These are phyloP conservation scores for Candida pseudoviswanathii DNA, from an alignment of 1,139 yeast genomes.

Conservation along the genomic window DNA sequence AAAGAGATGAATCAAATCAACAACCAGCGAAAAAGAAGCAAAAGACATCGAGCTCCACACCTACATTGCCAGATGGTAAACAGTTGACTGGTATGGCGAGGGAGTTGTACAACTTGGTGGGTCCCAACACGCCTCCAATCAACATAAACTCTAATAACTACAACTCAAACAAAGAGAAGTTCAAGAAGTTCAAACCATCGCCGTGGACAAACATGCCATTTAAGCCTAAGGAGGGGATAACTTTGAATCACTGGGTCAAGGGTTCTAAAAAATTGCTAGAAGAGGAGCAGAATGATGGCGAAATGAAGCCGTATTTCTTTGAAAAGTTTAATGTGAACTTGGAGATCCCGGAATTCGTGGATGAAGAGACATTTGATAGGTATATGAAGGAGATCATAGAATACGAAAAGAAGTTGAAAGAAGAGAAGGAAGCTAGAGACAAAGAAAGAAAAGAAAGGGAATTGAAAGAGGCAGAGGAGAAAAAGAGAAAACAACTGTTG, in stretches of 20 bases:
- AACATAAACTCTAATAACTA: constrained; percentile 51
- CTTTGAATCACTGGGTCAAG: constrained; percentile 85
- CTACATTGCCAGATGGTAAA: constrained; percentile 33
- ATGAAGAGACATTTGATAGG: constrained; percentile 61
- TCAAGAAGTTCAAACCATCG: constrained; percentile 68
- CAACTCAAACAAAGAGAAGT: constrained; percentile 61
- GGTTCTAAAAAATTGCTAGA: constrained; percentile 60
- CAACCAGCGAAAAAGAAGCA: constrained; percentile 39
- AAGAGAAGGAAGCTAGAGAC: constrained; percentile 22
- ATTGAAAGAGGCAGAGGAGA: constrained; percentile 13
- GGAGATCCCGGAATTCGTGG: constrained; percentile 69
- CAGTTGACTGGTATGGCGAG: constrained; percentile 77
- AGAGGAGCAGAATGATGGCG: constrained; percentile 23
- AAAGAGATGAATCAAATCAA: constrained; percentile 39
- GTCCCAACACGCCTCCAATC: constrained; percentile 92
- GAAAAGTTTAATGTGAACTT: constrained; percentile 73
- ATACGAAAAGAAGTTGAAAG: constrained; percentile 22
- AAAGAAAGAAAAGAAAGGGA: constrained; percentile 24
- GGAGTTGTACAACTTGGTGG: constrained; percentile 83
- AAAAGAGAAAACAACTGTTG: constrained; percentile 9
- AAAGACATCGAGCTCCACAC: constrained; percentile 33
- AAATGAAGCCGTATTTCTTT: constrained; percentile 64
- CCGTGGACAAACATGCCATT: constrained; percentile 82
- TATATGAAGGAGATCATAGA: constrained; percentile 47
- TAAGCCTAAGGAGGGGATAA: constrained; percentile 46